Percentiles rank a stretch among this genome's conserved stretches.
Conservation (phyloP, 1,139 yeast genomes). For the Kluyveromyces marxianus region DNA sequence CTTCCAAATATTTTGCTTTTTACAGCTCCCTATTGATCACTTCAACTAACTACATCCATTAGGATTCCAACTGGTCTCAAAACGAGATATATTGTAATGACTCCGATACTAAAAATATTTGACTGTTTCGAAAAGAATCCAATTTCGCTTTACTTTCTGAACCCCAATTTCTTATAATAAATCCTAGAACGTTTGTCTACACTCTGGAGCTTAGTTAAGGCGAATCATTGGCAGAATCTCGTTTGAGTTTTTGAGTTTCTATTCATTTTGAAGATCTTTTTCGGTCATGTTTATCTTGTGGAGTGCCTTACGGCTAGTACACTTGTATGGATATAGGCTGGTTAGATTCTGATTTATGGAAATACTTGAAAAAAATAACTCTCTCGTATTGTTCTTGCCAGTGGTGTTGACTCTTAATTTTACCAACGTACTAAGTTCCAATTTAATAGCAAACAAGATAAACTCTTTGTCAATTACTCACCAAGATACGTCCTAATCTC, state of each 20-base stretch:
- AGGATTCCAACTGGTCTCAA: too few species aligned
- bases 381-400: not conserved
- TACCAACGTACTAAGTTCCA: slow-evolving; percentile 67
- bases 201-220: slow-evolving; percentile 78
- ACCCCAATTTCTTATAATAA: not conserved
- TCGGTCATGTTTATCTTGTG: not conserved
- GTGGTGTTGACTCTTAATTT: slow-evolving; percentile 2
- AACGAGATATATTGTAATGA: too few species aligned
- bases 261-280: not conserved
- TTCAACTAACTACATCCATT: too few species aligned
- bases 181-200: slow-evolving; percentile 54
- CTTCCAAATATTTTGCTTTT: not conserved
- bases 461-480: slow-evolving; percentile 59
- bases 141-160: too few species aligned
- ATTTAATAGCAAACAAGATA: slow-evolving; percentile 94
- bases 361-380: not conserved
- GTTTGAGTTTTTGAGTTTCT: not conserved
- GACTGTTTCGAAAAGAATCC: too few species aligned
- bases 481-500: slow-evolving; percentile 39
- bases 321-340: not conserved
- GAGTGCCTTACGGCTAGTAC: not conserved
- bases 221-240: slow-evolving; percentile 3
- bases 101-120: too few species aligned
- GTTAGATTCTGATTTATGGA: not conserved
- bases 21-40: too few species aligned